Evolutionary conservation across 2,329 filamentous ascomycete genomes (phyloP).

Genomic region (Ceratocystis eucalypticola): DNA sequence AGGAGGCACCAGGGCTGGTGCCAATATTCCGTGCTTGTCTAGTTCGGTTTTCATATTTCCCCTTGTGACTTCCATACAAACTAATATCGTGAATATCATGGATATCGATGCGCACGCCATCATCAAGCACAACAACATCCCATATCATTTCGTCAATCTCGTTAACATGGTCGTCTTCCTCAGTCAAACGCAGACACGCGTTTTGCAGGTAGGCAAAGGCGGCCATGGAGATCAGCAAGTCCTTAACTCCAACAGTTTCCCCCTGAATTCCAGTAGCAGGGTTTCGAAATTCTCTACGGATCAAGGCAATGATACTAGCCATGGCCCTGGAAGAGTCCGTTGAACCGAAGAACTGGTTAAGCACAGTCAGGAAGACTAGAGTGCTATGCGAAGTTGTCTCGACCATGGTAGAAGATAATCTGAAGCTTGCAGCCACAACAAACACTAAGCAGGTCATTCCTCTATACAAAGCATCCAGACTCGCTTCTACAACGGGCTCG

Average conservation of each 20-base stretch:
- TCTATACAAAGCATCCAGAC: conserved; percentile 42
- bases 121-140: conserved; percentile 51
- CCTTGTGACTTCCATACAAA: conserved; percentile 25
- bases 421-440: conserved; percentile 47
- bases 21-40: background rate
- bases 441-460: conserved; percentile 47
- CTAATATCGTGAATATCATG: conserved; percentile 26
- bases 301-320: conserved; percentile 50
- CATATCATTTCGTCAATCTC: conserved; percentile 46
- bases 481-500: conserved; percentile 43
- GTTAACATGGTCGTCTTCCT: conserved; percentile 35
- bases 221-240: conserved; percentile 47
- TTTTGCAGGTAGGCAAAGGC: conserved; percentile 49
- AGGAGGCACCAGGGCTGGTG: background rate
- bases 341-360: conserved; percentile 53
- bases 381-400: conserved; percentile 42
- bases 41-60: conserved; percentile 1
- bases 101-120: conserved; percentile 45
- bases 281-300: conserved; percentile 51
- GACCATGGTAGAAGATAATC: conserved; percentile 42
- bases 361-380: conserved; percentile 42
- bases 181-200: conserved; percentile 38
- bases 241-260: conserved; percentile 46
- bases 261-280: conserved; percentile 45
- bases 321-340: conserved; percentile 57